Conservation (phyloP, 2,329 filamentous ascomycete genomes). For the Penicillium janthinellum region DNA sequence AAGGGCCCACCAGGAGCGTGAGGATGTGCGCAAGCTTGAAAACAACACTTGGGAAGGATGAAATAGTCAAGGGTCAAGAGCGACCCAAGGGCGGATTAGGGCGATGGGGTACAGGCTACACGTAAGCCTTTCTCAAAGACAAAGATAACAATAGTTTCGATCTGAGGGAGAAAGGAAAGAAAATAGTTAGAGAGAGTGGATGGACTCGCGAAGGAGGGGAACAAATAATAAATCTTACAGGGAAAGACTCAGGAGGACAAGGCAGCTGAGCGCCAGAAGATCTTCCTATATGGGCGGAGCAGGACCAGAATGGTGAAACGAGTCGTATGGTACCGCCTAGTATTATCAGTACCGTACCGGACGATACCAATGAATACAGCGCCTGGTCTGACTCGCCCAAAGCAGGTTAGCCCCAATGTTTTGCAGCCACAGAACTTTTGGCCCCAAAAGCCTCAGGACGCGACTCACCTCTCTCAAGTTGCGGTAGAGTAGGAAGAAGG, state of each 20-base stretch:
- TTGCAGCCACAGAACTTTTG: not conserved
- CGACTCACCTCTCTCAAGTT: not conserved
- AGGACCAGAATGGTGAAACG: conserved; percentile 6
- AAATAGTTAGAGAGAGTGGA: conserved; percentile 1
- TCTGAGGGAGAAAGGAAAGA: not conserved
- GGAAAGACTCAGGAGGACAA: conserved; percentile 5
- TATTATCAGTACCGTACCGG: conserved; percentile 12
- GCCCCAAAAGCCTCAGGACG: not conserved
- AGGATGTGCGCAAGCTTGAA: not conserved
- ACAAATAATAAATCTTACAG: conserved; percentile 13
- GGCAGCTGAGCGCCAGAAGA: conserved; percentile 10
- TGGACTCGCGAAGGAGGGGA: conserved; percentile 6
- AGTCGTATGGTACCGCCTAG: conserved; percentile 11
- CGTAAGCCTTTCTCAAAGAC: not conserved
- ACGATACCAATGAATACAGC: conserved; percentile 13
- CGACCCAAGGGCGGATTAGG: not conserved
- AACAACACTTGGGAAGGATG: not conserved
- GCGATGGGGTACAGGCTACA: not conserved
- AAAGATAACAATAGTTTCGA: not conserved
- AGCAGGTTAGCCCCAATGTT: not conserved
- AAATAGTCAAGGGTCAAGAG: not conserved
- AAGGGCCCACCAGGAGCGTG: not conserved
- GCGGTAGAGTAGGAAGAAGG: not conserved
- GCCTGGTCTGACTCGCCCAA: conserved; percentile 1
- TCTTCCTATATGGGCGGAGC: conserved; percentile 16